These are phyloP conservation scores for Plasmodium gonderi DNA, from an alignment of 169 alveolate species.

Conservation along the genomic window DNA sequence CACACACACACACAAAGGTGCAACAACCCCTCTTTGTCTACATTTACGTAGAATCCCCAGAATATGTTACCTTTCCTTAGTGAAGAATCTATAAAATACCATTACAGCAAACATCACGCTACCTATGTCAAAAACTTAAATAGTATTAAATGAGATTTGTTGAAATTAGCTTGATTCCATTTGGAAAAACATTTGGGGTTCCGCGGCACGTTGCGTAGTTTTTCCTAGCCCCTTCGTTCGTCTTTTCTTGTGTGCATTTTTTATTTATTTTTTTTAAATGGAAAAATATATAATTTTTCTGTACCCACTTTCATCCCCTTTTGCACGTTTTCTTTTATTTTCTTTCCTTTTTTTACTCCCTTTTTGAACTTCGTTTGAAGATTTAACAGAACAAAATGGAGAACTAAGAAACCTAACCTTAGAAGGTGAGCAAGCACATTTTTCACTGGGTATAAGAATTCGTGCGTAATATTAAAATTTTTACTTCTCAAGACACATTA, in stretches of 20 bases:
- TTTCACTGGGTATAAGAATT: neutral
- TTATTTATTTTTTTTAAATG: neutral
- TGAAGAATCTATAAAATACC: conserved; percentile 87
- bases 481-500: neutral
- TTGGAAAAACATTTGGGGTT: neutral
- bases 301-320: neutral
- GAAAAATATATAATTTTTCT: neutral
- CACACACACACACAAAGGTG: neutral
- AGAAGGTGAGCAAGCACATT: conserved; percentile 7
- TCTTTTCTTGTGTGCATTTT: neutral
- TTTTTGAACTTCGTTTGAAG: neutral
- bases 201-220: neutral
- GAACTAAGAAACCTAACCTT: conserved; percentile 29
- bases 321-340: neutral
- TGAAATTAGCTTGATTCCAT: conserved; percentile 48
- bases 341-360: neutral
- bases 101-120: conserved; percentile 93
- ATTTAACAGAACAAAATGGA: conserved; percentile 21
- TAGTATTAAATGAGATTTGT: conserved; percentile 22
- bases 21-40: neutral
- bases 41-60: conserved; percentile 84
- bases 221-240: too few relatives aligned
- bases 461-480: neutral
- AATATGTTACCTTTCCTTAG: conserved; percentile 91
- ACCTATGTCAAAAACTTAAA: conserved; percentile 91